Evolutionary conservation across 768 basidiomycete species (phyloP).

Genomic region (Phaffia australis): DNA sequence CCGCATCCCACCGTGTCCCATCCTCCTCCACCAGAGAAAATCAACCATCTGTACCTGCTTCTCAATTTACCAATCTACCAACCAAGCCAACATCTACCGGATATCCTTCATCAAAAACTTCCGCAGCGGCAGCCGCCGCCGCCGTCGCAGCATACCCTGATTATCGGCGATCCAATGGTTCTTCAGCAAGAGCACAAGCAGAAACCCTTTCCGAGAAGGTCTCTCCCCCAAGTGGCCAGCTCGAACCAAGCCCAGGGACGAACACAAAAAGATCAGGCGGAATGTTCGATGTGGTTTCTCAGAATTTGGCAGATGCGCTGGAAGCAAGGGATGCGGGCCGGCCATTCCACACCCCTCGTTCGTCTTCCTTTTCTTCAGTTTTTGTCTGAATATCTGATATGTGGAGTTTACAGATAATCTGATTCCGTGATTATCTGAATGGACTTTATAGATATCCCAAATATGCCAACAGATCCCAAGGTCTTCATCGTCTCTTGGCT

Average conservation of each 20-base stretch:
- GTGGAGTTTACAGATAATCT: neutral
- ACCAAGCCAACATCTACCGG: too few species aligned
- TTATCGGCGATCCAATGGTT: neutral
- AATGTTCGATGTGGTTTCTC: constrained; percentile 28
- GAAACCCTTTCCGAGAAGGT: constrained; percentile 1
- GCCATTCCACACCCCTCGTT: constrained; percentile 57
- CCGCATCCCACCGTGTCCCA: constrained; percentile 29
- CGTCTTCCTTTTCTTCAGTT: constrained; percentile 19
- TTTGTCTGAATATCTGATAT: neutral
- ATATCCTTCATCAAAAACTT: neutral
- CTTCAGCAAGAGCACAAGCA: neutral
- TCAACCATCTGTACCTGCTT: constrained; percentile 29
- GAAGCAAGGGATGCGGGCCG: constrained; percentile 54
- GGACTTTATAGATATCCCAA: constrained; percentile 1
- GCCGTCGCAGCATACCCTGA: neutral
- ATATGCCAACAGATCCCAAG: constrained; percentile 44
- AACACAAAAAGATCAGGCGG: constrained; percentile 13
- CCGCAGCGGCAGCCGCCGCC: neutral
- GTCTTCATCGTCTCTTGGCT: constrained; percentile 98
- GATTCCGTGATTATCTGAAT: neutral
- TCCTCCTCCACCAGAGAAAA: constrained; percentile 31
- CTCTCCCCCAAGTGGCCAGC: neutral
- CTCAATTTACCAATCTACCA: constrained; percentile 4
- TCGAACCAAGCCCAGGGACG: neutral
- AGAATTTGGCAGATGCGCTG: constrained; percentile 47